Evolutionary conservation across 345 rosid genomes (phyloP).

Genomic region (Draba incana): DNA sequence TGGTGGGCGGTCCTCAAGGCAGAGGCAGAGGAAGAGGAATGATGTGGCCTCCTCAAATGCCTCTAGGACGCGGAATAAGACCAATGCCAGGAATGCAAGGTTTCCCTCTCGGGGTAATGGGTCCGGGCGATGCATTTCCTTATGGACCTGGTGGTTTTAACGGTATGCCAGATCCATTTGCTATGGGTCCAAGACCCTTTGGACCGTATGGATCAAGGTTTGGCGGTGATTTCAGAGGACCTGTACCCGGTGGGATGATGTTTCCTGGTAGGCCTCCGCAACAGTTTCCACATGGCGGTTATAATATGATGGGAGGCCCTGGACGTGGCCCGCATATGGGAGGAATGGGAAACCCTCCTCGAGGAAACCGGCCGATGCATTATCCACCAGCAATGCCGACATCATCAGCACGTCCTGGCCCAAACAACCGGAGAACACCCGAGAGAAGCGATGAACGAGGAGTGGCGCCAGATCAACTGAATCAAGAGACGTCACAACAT

Average conservation of each 20-base stretch:
- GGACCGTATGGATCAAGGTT: constrained; percentile 91
- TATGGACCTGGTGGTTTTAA: constrained; percentile 79
- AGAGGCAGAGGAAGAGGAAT: constrained; percentile 96
- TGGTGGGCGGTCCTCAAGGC: constrained; percentile 61
- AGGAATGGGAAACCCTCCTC: constrained; percentile 70
- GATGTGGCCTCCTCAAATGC: constrained; percentile 96
- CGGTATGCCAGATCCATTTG: constrained; percentile 85
- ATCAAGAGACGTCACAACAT: constrained; percentile 51
- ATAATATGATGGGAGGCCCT: constrained; percentile 93
- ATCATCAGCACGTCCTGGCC: constrained; percentile 50
- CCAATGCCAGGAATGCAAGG: constrained; percentile 91
- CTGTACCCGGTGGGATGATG: constrained; percentile 86
- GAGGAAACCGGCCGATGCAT: constrained; percentile 64
- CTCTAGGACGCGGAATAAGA: constrained; percentile 75
- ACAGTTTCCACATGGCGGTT: constrained; percentile 84
- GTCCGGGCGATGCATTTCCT: constrained; percentile 80
- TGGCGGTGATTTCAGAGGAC: constrained; percentile 84
- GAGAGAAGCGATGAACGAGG: constrained; percentile 52
- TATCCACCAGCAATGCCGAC: constrained; percentile 51
- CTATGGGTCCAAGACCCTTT: constrained; percentile 81
- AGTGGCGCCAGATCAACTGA: constrained; percentile 41
- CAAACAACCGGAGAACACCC: constrained; percentile 55
- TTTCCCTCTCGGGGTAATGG: constrained; percentile 75
- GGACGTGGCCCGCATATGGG: constrained; percentile 87
- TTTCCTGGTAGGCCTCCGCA: constrained; percentile 94